Percentiles rank a stretch among this genome's conserved stretches.
These are phyloP conservation scores for Ceratobasidium sp. DNA, from an alignment of 1,284 basidiomycete genomes.

Conservation along the genomic window DNA sequence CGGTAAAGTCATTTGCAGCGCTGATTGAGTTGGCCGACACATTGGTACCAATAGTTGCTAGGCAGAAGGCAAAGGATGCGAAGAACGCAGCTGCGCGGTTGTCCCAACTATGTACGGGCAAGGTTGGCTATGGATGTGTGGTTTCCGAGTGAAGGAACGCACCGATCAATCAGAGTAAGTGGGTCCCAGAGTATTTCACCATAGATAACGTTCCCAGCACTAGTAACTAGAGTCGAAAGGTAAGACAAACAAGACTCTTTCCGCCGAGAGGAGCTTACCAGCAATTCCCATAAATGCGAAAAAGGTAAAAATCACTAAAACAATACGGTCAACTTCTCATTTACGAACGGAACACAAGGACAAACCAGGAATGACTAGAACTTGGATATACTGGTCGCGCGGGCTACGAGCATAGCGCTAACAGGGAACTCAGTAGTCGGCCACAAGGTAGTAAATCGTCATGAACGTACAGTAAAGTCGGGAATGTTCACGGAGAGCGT, in stretches of 20 bases:
- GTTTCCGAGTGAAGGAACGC: background rate
- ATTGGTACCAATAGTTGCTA: conserved; percentile 79
- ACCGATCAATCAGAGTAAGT: conserved; percentile 51
- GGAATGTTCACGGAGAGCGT: conserved; percentile 76
- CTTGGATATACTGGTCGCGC: conserved; percentile 37
- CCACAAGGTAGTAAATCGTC: background rate
- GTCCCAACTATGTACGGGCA: conserved; percentile 74
- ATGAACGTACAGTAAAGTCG: conserved; percentile 59
- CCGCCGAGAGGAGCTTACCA: conserved; percentile 65
- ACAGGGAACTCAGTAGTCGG: background rate
- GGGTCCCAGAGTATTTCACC: conserved; percentile 68
- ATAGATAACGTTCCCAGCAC: conserved; percentile 70
- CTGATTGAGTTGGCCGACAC: conserved; percentile 75
- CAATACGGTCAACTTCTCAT: conserved; percentile 57
- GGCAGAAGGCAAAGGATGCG: conserved; percentile 72
- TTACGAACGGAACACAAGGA: background rate
- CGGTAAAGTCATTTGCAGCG: conserved; percentile 82
- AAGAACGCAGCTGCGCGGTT: conserved; percentile 85
- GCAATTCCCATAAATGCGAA: conserved; percentile 70
- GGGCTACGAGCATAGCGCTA: conserved; percentile 42
- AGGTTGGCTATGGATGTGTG: background rate
- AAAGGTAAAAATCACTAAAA: conserved; percentile 77
- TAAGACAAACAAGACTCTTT: conserved; percentile 36
- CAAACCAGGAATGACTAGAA: conserved; percentile 29
- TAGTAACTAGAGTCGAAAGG: conserved; percentile 24